A percentile compares a stretch with the other conserved stretches of the same genome.
phyloP scores from a whole-genome alignment of 2,329 filamentous ascomycete genomes.

The Neopestalotiopsis sp. region DNA sequence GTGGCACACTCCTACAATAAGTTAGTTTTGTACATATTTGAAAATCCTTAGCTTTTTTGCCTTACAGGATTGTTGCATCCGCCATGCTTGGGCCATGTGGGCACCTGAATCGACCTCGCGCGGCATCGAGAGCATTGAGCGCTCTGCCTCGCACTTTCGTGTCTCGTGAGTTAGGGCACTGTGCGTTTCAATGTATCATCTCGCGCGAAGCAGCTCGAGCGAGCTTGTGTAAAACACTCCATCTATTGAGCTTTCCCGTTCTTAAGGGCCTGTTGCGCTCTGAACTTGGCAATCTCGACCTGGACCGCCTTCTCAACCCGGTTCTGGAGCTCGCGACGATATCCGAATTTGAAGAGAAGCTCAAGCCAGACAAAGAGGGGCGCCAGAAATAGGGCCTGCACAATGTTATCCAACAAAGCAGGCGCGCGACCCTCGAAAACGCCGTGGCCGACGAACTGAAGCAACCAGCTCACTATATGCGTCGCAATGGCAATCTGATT shows the following conservation, averaged over 20 bases:
- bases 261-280: slow-evolving; percentile 56
- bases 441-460: slow-evolving; percentile 91
- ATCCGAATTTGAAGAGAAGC: slow-evolving; percentile 86
- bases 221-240: not conserved
- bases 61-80: not conserved
- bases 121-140: not conserved
- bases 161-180: not conserved
- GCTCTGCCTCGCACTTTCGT: not conserved
- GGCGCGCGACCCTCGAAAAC: slow-evolving; percentile 87
- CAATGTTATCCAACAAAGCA: slow-evolving; percentile 86
- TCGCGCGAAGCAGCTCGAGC: not conserved
- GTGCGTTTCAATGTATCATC: not conserved
- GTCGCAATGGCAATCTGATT: slow-evolving; percentile 66
- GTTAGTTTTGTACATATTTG: not conserved
- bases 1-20: not conserved
- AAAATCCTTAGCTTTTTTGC: not conserved
- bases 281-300: slow-evolving; percentile 78
- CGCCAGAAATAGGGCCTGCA: slow-evolving; percentile 90
- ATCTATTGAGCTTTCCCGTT: slow-evolving; percentile 57
- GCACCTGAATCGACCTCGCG: not conserved
- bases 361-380: slow-evolving; percentile 98
- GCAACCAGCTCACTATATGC: slow-evolving; percentile 79
- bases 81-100: not conserved
- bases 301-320: slow-evolving; percentile 79
- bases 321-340: slow-evolving; percentile 83